phyloP scores from a whole-genome alignment of 2,329 filamentous ascomycete species.

The Epicoccum nigrum region DNA sequence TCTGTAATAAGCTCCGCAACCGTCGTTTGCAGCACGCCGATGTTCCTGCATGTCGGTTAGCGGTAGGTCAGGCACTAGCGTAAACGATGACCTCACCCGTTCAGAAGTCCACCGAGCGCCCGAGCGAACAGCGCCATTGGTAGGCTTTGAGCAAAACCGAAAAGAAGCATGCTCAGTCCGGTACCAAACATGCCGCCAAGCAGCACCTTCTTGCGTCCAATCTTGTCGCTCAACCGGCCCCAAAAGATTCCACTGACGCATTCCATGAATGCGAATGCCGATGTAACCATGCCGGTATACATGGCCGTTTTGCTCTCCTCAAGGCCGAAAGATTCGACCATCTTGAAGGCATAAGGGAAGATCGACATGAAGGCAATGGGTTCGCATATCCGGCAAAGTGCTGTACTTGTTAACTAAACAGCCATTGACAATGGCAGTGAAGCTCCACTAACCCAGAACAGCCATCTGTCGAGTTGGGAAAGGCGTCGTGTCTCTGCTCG shows the following conservation, averaged over 20 bases:
- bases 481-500: conserved; percentile 44
- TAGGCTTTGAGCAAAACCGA: conserved; percentile 86
- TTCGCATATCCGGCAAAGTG: conserved; percentile 93
- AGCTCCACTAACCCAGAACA: conserved; percentile 55
- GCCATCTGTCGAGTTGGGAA: conserved; percentile 67
- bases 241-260: conserved; percentile 92
- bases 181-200: conserved; percentile 89
- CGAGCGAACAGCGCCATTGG: conserved; percentile 84
- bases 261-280: conserved; percentile 93
- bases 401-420: conserved; percentile 53
- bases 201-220: conserved; percentile 91
- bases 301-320: conserved; percentile 82
- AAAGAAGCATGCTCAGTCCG: conserved; percentile 87
- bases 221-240: conserved; percentile 88
- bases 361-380: conserved; percentile 99
- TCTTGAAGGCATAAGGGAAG: conserved; percentile 97
- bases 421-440: not conserved
- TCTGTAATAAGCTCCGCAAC: conserved; percentile 92
- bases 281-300: conserved; percentile 95
- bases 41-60: conserved; percentile 68
- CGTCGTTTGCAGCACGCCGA: conserved; percentile 92
- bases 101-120: conserved; percentile 86
- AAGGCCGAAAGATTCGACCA: conserved; percentile 91
- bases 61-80: conserved; percentile 29
- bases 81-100: conserved; percentile 69